Percentiles rank a stretch among this genome's conserved stretches.
Conservation (phyloP, 2,329 filamentous ascomycete genomes). For the Orbilia javanica region DNA sequence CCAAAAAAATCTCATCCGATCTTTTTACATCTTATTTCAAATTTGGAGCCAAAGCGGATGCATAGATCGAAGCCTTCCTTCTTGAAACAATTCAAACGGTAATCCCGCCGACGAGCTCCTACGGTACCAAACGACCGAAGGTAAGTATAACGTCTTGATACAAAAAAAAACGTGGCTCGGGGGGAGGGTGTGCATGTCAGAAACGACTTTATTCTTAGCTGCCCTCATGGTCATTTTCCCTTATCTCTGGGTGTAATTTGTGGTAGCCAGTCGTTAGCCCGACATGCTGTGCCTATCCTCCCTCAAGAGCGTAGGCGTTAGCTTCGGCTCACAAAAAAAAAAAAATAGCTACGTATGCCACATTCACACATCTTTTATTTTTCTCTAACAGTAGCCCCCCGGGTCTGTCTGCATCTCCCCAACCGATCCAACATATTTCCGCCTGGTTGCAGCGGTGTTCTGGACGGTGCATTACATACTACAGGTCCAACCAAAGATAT, state of each 20-base stretch:
- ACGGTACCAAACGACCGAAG: constrained; percentile 53
- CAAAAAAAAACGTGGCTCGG: constrained; percentile 56
- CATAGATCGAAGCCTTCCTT: constrained; percentile 45
- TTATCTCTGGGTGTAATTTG: constrained; percentile 37
- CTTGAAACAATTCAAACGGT: constrained; percentile 58
- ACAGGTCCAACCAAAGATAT: constrained; percentile 27
- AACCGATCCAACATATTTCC: constrained; percentile 34
- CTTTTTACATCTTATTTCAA: constrained; percentile 31
- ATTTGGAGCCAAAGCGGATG: constrained; percentile 35
- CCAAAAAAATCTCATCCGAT: constrained; percentile 56
- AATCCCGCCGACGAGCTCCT: constrained; percentile 58
- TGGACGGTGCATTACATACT: background rate
- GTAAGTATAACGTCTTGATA: constrained; percentile 47
- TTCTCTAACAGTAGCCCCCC: no score
- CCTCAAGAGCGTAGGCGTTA: constrained; percentile 9
- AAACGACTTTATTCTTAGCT: constrained; percentile 38
- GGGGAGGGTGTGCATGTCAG: constrained; percentile 53
- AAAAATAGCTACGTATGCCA: constrained; percentile 38
- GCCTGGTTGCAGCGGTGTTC: constrained; percentile 8
- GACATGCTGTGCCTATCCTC: constrained; percentile 26
- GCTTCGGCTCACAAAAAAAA: constrained; percentile 13
- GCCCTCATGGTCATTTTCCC: constrained; percentile 22
- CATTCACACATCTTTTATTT: background rate
- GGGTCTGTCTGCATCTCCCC: constrained; percentile 9
- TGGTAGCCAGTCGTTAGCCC: constrained; percentile 22